Percentiles rank a stretch among this genome's conserved stretches.
Evolutionary conservation across 441 rosid species (phyloP).

Genomic region (Lepidium campestre): DNA sequence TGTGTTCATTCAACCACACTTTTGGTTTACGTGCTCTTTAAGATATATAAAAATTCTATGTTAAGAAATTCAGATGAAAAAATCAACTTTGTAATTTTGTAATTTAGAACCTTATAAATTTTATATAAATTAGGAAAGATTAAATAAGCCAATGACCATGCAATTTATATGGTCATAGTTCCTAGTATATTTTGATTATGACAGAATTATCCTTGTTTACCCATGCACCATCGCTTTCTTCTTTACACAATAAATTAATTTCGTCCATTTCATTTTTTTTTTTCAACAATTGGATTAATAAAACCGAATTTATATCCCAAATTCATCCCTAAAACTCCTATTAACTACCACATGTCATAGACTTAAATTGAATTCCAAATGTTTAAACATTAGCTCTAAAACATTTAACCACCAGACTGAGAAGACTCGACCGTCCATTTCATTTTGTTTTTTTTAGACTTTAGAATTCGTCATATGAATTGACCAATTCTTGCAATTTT

Average conservation of each 20-base stretch:
- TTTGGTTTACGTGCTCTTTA: background rate
- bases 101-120: background rate
- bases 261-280: background rate
- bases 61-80: background rate
- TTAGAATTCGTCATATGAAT: background rate
- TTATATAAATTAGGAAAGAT: background rate
- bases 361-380: too few relatives aligned
- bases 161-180: background rate
- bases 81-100: background rate
- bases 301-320: too few relatives aligned
- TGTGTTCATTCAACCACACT: background rate
- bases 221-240: background rate
- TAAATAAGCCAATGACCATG: background rate
- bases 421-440: too few relatives aligned
- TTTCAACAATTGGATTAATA: too few relatives aligned
- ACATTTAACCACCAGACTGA: too few relatives aligned
- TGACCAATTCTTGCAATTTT: background rate
- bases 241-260: background rate
- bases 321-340: too few relatives aligned
- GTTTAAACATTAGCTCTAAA: too few relatives aligned
- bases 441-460: background rate
- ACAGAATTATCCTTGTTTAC: background rate
- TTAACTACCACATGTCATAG: too few relatives aligned
- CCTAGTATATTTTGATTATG: background rate
- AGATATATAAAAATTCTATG: background rate